These are phyloP conservation scores for Kurtzmaniella fragi DNA, from an alignment of 805 yeast species.

Conservation along the genomic window DNA sequence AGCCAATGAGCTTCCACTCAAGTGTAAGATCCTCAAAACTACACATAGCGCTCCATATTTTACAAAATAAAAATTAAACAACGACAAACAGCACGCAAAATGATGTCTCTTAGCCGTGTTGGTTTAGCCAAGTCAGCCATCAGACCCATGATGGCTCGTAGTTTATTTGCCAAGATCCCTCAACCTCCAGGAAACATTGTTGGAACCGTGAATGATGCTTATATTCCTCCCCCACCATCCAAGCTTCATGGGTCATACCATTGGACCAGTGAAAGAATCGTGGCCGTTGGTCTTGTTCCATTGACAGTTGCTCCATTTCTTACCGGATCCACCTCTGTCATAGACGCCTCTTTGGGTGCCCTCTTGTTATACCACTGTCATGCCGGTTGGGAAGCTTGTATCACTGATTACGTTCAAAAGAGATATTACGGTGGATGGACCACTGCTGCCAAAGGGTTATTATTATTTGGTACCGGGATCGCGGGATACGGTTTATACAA, in stretches of 20 bases:
- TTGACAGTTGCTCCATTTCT: conserved; percentile 57
- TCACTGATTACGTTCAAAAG: conserved; percentile 70
- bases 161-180: conserved; percentile 42
- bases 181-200: conserved; percentile 73
- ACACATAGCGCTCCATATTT: not conserved
- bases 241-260: conserved; percentile 64
- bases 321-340: conserved; percentile 44
- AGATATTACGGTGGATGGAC: conserved; percentile 69
- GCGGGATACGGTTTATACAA: conserved; percentile 69
- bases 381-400: conserved; percentile 73
- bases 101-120: conserved; percentile 25
- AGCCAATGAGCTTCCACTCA: conserved; percentile 1
- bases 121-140: conserved; percentile 19
- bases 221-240: conserved; percentile 53
- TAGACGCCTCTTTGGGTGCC: conserved; percentile 55
- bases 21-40: not conserved
- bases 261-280: conserved; percentile 66
- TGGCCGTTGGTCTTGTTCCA: conserved; percentile 60
- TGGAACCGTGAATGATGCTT: conserved; percentile 71
- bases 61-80: conserved; percentile 2
- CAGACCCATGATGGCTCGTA: conserved; percentile 21
- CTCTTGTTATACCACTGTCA: conserved; percentile 58
- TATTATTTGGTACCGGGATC: conserved; percentile 59
- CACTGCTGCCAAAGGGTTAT: conserved; percentile 51
- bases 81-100: conserved; percentile 7